Percentiles rank a stretch among this genome's conserved stretches.
These are phyloP conservation scores for Cyphellophora europaea DNA, from an alignment of 2,329 filamentous ascomycete species.

Conservation along the genomic window DNA sequence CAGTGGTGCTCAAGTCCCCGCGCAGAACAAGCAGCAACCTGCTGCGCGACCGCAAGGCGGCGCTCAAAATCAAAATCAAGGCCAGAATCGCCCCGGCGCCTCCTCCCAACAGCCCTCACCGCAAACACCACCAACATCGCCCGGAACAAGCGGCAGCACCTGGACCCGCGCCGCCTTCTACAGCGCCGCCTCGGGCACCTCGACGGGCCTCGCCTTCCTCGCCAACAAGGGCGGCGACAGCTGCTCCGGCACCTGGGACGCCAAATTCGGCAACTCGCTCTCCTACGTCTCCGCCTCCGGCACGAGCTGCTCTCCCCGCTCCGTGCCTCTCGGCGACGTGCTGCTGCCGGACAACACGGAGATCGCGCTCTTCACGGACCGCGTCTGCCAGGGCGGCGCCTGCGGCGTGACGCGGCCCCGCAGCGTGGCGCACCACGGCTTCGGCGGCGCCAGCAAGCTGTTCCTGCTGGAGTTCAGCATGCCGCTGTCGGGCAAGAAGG, in stretches of 20 bases:
- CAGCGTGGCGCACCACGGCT: constrained; percentile 53
- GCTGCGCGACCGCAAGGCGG: not conserved
- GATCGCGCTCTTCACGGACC: constrained; percentile 42
- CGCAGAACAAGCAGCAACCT: not conserved
- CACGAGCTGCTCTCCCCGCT: constrained; percentile 34
- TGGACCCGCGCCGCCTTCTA: constrained; percentile 42
- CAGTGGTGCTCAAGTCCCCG: not conserved
- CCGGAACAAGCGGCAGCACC: constrained; percentile 3
- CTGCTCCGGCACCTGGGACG: constrained; percentile 47
- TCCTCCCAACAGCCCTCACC: not conserved
- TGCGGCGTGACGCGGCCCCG: constrained; percentile 42
- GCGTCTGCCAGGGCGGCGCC: constrained; percentile 35
- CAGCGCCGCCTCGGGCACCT: constrained; percentile 29
- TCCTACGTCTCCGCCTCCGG: constrained; percentile 44
- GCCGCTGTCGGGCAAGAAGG: constrained; percentile 56
- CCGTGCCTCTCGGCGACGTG: constrained; percentile 41
- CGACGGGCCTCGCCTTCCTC: constrained; percentile 48
- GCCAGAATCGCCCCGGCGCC: not conserved
- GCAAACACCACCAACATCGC: not conserved
- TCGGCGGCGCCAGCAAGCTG: constrained; percentile 58
- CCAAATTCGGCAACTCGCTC: constrained; percentile 48
- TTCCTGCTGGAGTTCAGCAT: constrained; percentile 68
- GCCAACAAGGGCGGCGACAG: constrained; percentile 45
- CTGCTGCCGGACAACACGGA: constrained; percentile 41
- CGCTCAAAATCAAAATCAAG: not conserved